Base-by-base conservation (phyloP, 768 basidiomycete species). In the Auricularia sp. region DNA sequence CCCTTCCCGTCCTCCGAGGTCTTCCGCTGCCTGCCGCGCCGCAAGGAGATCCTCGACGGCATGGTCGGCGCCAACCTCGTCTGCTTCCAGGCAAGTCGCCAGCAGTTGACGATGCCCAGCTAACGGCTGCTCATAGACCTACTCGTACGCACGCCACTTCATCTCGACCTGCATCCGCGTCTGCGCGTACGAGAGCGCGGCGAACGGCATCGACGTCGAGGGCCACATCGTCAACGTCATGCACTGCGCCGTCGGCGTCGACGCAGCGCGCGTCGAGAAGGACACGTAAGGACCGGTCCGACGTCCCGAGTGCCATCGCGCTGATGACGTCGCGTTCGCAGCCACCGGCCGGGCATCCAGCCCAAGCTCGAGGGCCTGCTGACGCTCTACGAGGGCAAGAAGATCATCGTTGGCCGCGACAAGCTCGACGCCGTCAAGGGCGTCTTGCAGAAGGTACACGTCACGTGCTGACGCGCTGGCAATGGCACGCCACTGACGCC, bases 401-500 rank as follows among this genome's bases (percentile, higher is more conserved):
- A 98, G 82, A 98, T 99, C 72, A 94, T 99, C 65, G 91, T 98
- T 13, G 96, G 94, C 18, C 83, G 96, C 7, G 96, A 99, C 76
- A 99, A 99, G 79, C 82, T 98, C 51, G 96, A 98, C 71, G 92
- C 94, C n/a, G 94, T 97, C 70, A 98, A 98, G 78, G 96, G 96
- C 54, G 92, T 99, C 29, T 77, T 98, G 68, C 95, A 98, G 78
- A 99, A 99, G 85, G 89, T 87, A 47, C 39, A 29, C 18, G 42
- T 8, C 58, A n/a, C 34, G 34, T 66, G 47, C 45, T 62, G 3
- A 24, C n/a, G 10, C 54, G 35, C 5, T 35, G 10, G 59, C 16
- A 13, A 3, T 3, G 45, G 36, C 36, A 54, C 4, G 16, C 29
- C 5, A 61, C 56, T 18, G n/a, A 35, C 24, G 37, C 47, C 47